Conservation (phyloP, 2,329 filamentous ascomycete genomes). For the Diplodia corticola region DNA sequence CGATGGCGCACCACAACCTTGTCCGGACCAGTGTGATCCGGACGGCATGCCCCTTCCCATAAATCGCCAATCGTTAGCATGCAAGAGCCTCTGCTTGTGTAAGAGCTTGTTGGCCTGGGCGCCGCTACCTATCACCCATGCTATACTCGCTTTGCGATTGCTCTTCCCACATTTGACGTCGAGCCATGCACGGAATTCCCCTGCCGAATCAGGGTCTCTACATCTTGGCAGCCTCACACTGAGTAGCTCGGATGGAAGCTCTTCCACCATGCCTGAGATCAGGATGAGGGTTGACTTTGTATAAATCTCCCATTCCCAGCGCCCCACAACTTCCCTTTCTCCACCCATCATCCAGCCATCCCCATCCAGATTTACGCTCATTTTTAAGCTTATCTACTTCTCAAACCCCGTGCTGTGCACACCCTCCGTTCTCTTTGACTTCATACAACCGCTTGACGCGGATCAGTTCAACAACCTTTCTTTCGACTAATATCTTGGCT, state of each 20-base stretch:
- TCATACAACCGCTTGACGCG: conserved; percentile 8
- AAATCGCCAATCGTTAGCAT: not conserved
- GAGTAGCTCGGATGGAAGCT: not conserved
- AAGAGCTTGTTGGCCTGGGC: not conserved
- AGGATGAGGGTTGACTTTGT: not conserved
- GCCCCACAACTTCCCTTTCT: not conserved
- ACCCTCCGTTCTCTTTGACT: not conserved
- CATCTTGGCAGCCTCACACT: not conserved
- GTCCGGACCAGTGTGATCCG: not conserved
- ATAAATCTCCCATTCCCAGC: not conserved
- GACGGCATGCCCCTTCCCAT: not conserved
- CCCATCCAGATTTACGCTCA: conserved; percentile 11
- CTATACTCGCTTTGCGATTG: not conserved
- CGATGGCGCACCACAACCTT: conserved; percentile 1
- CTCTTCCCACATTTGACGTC: not conserved
- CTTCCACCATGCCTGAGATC: not conserved
- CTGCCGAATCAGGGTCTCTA: not conserved
- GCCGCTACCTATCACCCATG: conserved; percentile 4
- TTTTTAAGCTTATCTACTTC: conserved; percentile 11
- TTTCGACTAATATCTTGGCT: not conserved
- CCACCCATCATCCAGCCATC: conserved; percentile 9
- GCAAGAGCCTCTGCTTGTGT: not conserved
- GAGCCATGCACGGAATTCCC: not conserved
- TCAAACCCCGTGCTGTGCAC: conserved; percentile 13
- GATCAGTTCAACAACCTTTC: not conserved